phyloP scores from a whole-genome alignment of 2,329 filamentous ascomycete species.

The Pseudogymnoascus verrucosus region DNA sequence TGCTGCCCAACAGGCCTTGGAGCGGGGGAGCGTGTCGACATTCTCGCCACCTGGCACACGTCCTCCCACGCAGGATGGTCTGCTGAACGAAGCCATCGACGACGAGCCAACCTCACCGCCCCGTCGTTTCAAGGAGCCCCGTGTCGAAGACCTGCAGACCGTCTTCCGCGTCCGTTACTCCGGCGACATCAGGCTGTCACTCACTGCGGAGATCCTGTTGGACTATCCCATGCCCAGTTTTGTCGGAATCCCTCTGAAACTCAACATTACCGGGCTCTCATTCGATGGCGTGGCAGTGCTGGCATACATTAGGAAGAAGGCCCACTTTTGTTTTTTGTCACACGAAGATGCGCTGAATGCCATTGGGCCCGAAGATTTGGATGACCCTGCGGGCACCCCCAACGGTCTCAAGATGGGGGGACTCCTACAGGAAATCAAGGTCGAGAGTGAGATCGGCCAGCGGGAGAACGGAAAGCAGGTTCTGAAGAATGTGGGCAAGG shows the following conservation, averaged over 20 bases:
- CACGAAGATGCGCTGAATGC: conserved; percentile 81
- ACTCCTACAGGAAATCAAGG: conserved; percentile 82
- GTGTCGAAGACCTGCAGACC: conserved; percentile 82
- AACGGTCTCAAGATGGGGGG: conserved; percentile 52
- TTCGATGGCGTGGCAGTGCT: conserved; percentile 93
- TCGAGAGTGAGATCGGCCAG: conserved; percentile 96
- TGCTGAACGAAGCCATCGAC: conserved; percentile 25
- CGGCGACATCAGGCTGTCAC: conserved; percentile 76
- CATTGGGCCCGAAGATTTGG: conserved; percentile 34
- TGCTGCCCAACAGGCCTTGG: conserved; percentile 36
- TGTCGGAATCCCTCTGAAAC: conserved; percentile 85
- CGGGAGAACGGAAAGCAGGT: conserved; percentile 88
- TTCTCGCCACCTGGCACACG: conserved; percentile 50
- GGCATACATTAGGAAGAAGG: conserved; percentile 79
- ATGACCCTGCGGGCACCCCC: conserved; percentile 20
- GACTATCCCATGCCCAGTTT: conserved; percentile 99
- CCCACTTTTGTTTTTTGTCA: conserved; percentile 91
- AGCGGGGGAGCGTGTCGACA: conserved; percentile 56
- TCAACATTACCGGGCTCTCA: conserved; percentile 89
- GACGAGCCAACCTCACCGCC: conserved; percentile 32
- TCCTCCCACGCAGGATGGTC: conserved; percentile 48
- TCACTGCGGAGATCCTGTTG: conserved; percentile 90
- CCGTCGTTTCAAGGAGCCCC: conserved; percentile 59
- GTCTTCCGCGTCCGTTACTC: conserved; percentile 86
- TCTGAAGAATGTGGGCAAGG: conserved; percentile 96